Evolutionary conservation across 2,329 filamentous ascomycete species (phyloP), one percentile per base, ranked within the genome.

Genomic region (Monilinia vaccinii-corymbosi): DNA sequence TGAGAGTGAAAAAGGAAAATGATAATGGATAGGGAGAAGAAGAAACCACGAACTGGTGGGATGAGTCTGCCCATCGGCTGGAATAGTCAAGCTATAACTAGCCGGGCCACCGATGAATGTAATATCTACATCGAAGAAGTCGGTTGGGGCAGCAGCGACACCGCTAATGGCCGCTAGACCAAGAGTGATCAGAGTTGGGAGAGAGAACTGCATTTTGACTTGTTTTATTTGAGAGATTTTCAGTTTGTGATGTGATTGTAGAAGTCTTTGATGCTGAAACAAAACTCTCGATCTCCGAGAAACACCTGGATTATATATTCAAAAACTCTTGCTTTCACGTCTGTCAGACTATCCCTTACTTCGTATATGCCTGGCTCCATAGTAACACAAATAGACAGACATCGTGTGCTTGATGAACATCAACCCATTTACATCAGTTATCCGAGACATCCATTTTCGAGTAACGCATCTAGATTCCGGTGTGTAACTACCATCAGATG

Each of bases 161-260:
- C 46, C 56, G 10, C 25, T 52, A 16, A 51, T 42, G 6, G 47
- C 28, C n/a, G 56, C 56, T 2, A 58, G 47, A 34, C 46, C 56
- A 4, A 58, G 28, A 58, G 47, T 32, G 21, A 44, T 40, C 10
- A 58, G 21, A 4, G 14, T 56, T n/a, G 47, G 28, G 23, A 47
- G 13, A 40, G 56, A 58, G 16, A 58, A 58, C 32, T 42, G 56
- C 56, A 58, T 58, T 44, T 52, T 52, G 34, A 16, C 16, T 45
- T 25, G 18, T n/a, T 36, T 13, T 13, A 4, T 58, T 21, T 5
- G 14, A 11, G 23, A 3, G 16, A 31, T 34, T 6, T 11, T 21
- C 0, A 18, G 23, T 31, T 50, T 18, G 9, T 23, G 18, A 25
- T 38, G 3, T 42, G 9, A 42, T 23, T 42, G n/a, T 42, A 32